Evolutionary conservation across 2,329 filamentous ascomycete genomes (phyloP).

Genomic region (Paramyrothecium roridum): DNA sequence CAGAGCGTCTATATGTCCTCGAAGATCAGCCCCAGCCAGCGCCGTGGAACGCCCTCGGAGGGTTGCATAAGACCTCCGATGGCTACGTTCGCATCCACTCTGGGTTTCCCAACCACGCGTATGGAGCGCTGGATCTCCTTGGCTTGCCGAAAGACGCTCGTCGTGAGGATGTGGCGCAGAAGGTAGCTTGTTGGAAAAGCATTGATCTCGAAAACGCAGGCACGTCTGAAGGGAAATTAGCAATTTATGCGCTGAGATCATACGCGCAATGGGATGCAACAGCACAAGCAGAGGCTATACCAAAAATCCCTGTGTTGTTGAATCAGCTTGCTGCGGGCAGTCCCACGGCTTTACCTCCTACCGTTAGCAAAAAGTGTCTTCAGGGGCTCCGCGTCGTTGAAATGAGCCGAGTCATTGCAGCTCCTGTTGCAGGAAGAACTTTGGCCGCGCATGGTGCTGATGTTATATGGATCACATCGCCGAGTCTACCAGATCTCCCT

Average conservation of each 20-base stretch:
- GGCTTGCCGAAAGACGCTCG: background rate
- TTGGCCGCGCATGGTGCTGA: slow-evolving; percentile 70
- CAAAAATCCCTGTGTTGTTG: background rate
- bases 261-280: background rate
- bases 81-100: background rate
- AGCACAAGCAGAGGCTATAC: slow-evolving; percentile 2
- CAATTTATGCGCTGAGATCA: background rate
- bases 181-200: background rate
- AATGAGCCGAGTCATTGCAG: slow-evolving; percentile 69
- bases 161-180: background rate
- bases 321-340: background rate
- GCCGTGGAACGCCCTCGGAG: background rate
- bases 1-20: background rate
- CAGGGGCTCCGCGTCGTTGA: slow-evolving; percentile 67
- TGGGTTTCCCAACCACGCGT: background rate
- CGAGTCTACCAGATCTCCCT: slow-evolving; percentile 60
- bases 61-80: background rate
- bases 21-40: background rate
- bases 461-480: slow-evolving; percentile 66
- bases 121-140: background rate
- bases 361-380: slow-evolving; percentile 27
- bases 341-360: background rate
- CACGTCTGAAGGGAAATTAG: background rate
- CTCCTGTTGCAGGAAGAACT: slow-evolving; percentile 62
- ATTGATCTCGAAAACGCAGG: background rate